These are phyloP conservation scores for Stereocaulon alpinum DNA, from an alignment of 495 filamentous ascomycete genomes.

Conservation along the genomic window DNA sequence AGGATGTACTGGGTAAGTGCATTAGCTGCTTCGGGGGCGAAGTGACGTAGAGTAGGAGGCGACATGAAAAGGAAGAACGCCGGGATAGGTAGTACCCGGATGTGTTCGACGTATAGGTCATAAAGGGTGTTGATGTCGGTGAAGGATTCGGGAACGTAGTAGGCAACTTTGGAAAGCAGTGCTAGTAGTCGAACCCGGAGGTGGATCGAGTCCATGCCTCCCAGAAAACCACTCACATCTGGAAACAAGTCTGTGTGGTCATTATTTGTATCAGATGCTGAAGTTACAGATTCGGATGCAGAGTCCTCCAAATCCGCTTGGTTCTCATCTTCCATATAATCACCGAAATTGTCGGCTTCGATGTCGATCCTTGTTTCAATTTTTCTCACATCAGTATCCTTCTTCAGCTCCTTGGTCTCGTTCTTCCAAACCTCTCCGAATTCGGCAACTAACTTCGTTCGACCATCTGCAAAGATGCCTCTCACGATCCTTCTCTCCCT, in stretches of 20 bases:
- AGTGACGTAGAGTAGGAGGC: constrained; percentile 38
- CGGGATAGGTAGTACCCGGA: constrained; percentile 55
- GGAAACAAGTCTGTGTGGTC: constrained; percentile 13
- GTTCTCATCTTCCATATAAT: constrained; percentile 42
- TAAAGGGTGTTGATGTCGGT: constrained; percentile 50
- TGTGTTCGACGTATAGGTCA: constrained; percentile 51
- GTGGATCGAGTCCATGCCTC: constrained; percentile 48
- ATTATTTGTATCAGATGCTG: not conserved
- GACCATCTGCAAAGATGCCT: constrained; percentile 55
- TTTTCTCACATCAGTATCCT: constrained; percentile 30
- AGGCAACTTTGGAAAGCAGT: constrained; percentile 41
- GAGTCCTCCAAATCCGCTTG: constrained; percentile 26
- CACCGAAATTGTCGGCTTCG: constrained; percentile 46
- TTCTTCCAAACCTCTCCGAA: constrained; percentile 52
- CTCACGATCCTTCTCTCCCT: constrained; percentile 45
- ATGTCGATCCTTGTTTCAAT: constrained; percentile 44
- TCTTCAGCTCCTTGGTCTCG: constrained; percentile 41
- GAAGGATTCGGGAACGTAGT: constrained; percentile 34
- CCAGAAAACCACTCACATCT: constrained; percentile 30
- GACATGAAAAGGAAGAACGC: constrained; percentile 65
- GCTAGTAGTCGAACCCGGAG: constrained; percentile 54
- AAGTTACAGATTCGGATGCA: constrained; percentile 4
- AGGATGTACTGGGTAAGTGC: constrained; percentile 58
- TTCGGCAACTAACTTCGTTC: constrained; percentile 35
- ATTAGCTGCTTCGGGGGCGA: constrained; percentile 39